A percentile compares a stretch with the other conserved stretches of the same genome.
Evolutionary conservation across 805 yeast genomes (phyloP).

Genomic region (Candida dajiaensis): DNA sequence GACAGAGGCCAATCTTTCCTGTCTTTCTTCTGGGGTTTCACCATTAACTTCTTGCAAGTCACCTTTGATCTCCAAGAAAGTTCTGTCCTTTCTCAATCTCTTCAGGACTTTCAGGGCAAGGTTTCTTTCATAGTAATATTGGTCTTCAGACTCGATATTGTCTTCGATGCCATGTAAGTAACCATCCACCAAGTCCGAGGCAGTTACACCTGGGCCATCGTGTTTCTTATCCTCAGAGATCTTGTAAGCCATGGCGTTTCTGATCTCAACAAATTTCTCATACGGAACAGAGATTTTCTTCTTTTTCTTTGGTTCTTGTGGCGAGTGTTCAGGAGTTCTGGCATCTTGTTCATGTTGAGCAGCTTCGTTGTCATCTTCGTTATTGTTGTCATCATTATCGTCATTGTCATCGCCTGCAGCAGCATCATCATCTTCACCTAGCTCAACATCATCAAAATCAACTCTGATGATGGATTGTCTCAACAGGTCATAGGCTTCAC

Average conservation of each 20-base stretch:
- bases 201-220: slow-evolving; percentile 57
- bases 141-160: slow-evolving; percentile 61
- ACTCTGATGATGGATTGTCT: slow-evolving; percentile 91
- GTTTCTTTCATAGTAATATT: slow-evolving; percentile 63
- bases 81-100: slow-evolving; percentile 77
- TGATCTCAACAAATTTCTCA: slow-evolving; percentile 80
- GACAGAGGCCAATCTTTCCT: slow-evolving; percentile 21
- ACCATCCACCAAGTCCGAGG: slow-evolving; percentile 69
- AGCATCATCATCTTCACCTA: slow-evolving; percentile 55
- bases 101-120: slow-evolving; percentile 75
- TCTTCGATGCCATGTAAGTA: slow-evolving; percentile 72
- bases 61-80: slow-evolving; percentile 63
- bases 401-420: slow-evolving; percentile 14
- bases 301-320: slow-evolving; percentile 14
- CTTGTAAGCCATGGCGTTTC: slow-evolving; percentile 68
- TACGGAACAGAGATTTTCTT: slow-evolving; percentile 59
- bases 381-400: slow-evolving; percentile 4
- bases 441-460: slow-evolving; percentile 86
- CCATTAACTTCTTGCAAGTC: slow-evolving; percentile 23
- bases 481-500: slow-evolving; percentile 86
- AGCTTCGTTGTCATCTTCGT: slow-evolving; percentile 8
- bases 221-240: slow-evolving; percentile 51
- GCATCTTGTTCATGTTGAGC: background rate
- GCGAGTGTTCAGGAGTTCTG: background rate
- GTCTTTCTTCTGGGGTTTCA: slow-evolving; percentile 22